These are phyloP conservation scores for Pistacia atlantica DNA, from an alignment of 345 rosid species.

Conservation along the genomic window DNA sequence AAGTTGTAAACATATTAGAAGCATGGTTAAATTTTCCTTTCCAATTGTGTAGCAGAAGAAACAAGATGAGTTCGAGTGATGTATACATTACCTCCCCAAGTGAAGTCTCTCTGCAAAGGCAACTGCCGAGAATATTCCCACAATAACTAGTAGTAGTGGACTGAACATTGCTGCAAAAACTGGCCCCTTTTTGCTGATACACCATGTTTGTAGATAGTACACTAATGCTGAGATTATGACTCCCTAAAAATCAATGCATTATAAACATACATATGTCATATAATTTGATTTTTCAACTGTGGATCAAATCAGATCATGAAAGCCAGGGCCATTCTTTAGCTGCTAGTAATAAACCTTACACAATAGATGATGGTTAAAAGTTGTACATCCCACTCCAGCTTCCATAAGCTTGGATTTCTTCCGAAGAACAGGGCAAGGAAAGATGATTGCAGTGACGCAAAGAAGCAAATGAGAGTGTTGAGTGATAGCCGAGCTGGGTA, in stretches of 20 bases:
- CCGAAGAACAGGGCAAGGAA: conserved; percentile 40
- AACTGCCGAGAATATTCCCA: conserved; percentile 43
- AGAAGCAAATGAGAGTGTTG: conserved; percentile 45
- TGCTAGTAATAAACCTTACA: conserved; percentile 18
- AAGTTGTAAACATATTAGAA: conserved; percentile 21
- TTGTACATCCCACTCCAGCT: conserved; percentile 41
- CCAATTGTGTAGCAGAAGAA: neutral
- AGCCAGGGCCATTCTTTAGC: too few species aligned
- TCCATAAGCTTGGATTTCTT: conserved; percentile 39
- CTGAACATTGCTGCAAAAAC: conserved; percentile 45
- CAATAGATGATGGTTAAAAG: conserved; percentile 42
- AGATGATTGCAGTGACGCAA: conserved; percentile 44
- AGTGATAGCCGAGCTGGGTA: conserved; percentile 45
- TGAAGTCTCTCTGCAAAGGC: conserved; percentile 49
- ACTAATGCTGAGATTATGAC: conserved; percentile 35
- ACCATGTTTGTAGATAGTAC: conserved; percentile 40
- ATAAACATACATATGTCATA: neutral
- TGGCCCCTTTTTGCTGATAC: conserved; percentile 45
- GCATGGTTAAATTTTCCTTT: neutral
- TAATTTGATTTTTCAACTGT: too few species aligned
- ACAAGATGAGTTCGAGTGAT: neutral
- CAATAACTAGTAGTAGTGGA: conserved; percentile 36
- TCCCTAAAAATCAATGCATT: conserved; percentile 27
- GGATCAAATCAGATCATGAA: too few species aligned
- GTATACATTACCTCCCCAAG: conserved; percentile 33